Conservation (phyloP, 257 asterid species). For the Gentiana macrophylla region DNA sequence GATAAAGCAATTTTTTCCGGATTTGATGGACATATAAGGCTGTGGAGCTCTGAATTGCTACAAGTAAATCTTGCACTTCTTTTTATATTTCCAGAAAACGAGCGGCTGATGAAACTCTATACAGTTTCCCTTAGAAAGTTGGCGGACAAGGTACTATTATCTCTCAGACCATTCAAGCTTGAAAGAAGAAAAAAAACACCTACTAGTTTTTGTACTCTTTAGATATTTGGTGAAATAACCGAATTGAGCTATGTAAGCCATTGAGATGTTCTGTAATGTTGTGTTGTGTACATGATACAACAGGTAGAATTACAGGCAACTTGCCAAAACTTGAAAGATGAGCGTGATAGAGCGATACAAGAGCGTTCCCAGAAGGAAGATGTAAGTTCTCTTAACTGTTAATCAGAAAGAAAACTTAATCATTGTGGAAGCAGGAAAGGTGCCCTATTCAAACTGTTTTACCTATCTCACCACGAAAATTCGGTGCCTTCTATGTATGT, state of each 20-base stretch:
- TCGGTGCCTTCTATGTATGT: background rate
- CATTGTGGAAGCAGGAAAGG: background rate
- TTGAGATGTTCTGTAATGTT: background rate
- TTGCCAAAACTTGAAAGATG: slow-evolving; percentile 27
- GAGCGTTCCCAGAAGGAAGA: slow-evolving; percentile 22
- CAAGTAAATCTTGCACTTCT: too few species aligned
- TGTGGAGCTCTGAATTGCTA: too few species aligned
- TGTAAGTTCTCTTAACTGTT: slow-evolving; percentile 12
- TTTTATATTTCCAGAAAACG: slow-evolving; percentile 20
- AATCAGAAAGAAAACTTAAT: background rate
- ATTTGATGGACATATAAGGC: too few species aligned
- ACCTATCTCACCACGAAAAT: background rate
- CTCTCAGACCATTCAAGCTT: background rate
- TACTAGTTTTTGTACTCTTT: background rate
- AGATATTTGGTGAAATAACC: background rate
- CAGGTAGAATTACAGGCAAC: slow-evolving; percentile 26
- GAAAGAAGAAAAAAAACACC: too few species aligned
- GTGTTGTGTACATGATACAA: background rate
- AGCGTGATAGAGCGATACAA: slow-evolving; percentile 18
- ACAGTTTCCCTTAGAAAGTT: slow-evolving; percentile 16
- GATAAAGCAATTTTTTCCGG: too few species aligned
- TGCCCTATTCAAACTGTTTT: background rate
- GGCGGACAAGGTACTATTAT: slow-evolving; percentile 18
- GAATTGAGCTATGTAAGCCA: background rate
- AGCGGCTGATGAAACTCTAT: slow-evolving; percentile 21